Base-by-base conservation (phyloP, 495 filamentous ascomycete genomes). In the Penicillium simplicissimum region DNA sequence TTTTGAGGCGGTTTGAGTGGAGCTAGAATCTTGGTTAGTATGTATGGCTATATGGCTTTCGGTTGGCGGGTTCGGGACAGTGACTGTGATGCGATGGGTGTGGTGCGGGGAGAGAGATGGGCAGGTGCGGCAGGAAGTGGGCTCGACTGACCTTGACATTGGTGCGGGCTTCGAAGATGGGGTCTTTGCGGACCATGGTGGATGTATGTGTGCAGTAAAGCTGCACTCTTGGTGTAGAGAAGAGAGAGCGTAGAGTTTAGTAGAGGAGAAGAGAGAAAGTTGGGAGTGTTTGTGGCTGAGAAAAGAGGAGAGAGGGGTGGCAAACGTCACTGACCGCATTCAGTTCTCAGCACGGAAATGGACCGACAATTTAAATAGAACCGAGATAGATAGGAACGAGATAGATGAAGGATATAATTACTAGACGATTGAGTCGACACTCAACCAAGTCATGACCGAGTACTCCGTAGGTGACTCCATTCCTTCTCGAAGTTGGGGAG, bases 91-190 rank as follows among this genome's bases (percentile, higher is more conserved):
- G 28, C 15, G 2, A 23, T 34, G 49, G 49, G 10, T 19, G 43
- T 11, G 43, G 15, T 33, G 49, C 28, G 49, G 49, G 49, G 49
- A 21, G 28, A 35, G 28, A 10, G 33, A 52, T n/a, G 14, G 15
- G 28, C 11, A 49, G 47, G 31, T 42, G 28, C 38, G 17, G 21
- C 43, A 6, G 21, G n/a, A 0, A 17, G 21, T 25, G 17, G 43
- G 17, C 37, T 13, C 35, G 7, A 52, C 62, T 63, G 54, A 81
- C 79, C 60, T 81, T 80, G 36, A 81, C 79, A 79, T 81, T 81
- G 35, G 79, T 81, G 59, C 79, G 79, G 35, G 79, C 79, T 67
- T 81, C 79, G 62, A 81, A 81, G 33, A 81, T 80, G 37, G 79
- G 79, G 67, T 81, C 79, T 62, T 74, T 76, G 57, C 77, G 75